These are phyloP conservation scores for Yamadazyma diospyri DNA, from an alignment of 1,139 yeast genomes.

Conservation along the genomic window DNA sequence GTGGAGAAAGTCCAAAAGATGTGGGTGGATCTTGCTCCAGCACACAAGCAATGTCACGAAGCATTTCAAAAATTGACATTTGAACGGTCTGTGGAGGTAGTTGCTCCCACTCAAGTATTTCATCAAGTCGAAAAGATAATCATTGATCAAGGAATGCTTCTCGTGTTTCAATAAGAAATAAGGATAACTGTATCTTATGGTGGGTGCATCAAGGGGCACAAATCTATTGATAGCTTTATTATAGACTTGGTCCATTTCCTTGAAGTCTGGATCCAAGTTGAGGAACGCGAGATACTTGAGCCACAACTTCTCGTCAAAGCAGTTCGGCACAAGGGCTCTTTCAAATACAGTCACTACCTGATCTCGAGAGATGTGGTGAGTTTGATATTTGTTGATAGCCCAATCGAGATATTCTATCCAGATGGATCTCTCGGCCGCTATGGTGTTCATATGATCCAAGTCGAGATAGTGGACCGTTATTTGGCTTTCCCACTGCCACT, in stretches of 20 bases:
- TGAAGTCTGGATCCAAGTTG: constrained; percentile 19
- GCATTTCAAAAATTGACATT: constrained; percentile 22
- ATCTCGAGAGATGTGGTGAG: background rate
- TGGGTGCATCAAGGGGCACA: constrained; percentile 39
- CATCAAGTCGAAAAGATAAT: constrained; percentile 27
- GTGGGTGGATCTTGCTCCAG: constrained; percentile 14
- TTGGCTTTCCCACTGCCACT: constrained; percentile 61
- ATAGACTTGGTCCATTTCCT: constrained; percentile 30
- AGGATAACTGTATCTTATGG: constrained; percentile 41
- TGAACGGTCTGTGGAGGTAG: constrained; percentile 16
- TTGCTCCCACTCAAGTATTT: constrained; percentile 24
- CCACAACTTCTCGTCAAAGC: constrained; percentile 54
- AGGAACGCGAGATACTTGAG: constrained; percentile 48
- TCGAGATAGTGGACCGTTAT: constrained; percentile 45
- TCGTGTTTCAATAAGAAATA: constrained; percentile 23
- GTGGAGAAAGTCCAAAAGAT: constrained; percentile 10
- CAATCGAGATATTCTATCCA: constrained; percentile 55
- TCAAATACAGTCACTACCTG: constrained; percentile 45
- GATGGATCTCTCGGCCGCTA: constrained; percentile 31
- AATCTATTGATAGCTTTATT: constrained; percentile 41
- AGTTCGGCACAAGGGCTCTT: constrained; percentile 58
- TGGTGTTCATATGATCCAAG: constrained; percentile 17
- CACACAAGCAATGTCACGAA: constrained; percentile 18
- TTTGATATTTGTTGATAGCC: constrained; percentile 24
- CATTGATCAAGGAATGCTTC: constrained; percentile 22